A percentile compares a stretch with the other conserved stretches of the same genome.
Conservation (phyloP, 1,284 basidiomycete genomes). For the Ustilago trichophora region DNA sequence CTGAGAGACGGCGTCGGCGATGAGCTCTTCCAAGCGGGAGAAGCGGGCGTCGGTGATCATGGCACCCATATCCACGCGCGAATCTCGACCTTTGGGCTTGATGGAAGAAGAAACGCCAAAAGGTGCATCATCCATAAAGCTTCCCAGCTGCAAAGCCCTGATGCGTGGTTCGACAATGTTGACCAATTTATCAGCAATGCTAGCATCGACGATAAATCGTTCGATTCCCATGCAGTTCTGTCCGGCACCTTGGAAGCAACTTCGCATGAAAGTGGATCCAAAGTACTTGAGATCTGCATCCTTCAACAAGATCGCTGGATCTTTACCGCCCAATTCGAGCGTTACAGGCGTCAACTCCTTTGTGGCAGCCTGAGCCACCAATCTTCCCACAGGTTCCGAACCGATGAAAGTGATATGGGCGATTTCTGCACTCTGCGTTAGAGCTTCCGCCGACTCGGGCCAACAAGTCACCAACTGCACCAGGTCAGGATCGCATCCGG, state of each 20-base stretch:
- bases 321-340: slow-evolving; percentile 81
- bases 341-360: slow-evolving; percentile 86
- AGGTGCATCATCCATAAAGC: slow-evolving; percentile 57
- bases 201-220: slow-evolving; percentile 82
- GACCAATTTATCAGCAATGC: slow-evolving; percentile 79
- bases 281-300: slow-evolving; percentile 69
- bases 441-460: slow-evolving; percentile 81
- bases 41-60: slow-evolving; percentile 81
- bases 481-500: slow-evolving; percentile 78
- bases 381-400: slow-evolving; percentile 85
- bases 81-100: not conserved
- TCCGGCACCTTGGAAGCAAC: slow-evolving; percentile 77
- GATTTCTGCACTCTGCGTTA: slow-evolving; percentile 82
- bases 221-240: slow-evolving; percentile 95
- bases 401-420: slow-evolving; percentile 85
- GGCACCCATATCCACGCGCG: slow-evolving; percentile 76
- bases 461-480: slow-evolving; percentile 77
- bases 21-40: slow-evolving; percentile 75
- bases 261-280: slow-evolving; percentile 67
- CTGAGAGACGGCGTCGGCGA: slow-evolving; percentile 76
- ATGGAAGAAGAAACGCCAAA: slow-evolving; percentile 22
- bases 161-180: slow-evolving; percentile 45
- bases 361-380: slow-evolving; percentile 83
- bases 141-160: slow-evolving; percentile 48
- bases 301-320: slow-evolving; percentile 70